Evolutionary conservation across 2,329 filamentous ascomycete genomes (phyloP), one percentile per base, ranked within the genome.

Genomic region (Ambrosiella beaveri): DNA sequence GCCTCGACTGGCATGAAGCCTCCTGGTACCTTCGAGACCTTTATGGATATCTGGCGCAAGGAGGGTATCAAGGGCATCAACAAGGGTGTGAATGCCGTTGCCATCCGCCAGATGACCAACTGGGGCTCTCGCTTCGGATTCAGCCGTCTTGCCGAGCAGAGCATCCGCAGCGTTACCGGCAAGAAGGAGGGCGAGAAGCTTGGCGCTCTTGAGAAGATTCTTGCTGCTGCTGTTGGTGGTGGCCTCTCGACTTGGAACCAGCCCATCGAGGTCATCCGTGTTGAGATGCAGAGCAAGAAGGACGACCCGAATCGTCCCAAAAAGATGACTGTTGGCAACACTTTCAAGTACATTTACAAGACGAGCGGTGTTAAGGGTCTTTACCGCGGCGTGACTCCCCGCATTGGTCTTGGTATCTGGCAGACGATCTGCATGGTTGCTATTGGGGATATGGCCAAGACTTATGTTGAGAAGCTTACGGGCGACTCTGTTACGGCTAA

Each of bases 401-500:
- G 93, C 71, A 90, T 98, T 70, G 90, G 90, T 65, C 83, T 98
- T 63, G 85, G 93, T 69, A 81, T 98, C 75, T 98, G 93, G 93
- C 93, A 98, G 80, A 98, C 93, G 62, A 86, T 98, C 68, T 98
- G 93, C 80, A 98, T 98, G 93, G 93, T 98, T 74, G 93, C 91
- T 68, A 79, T 97, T 72, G 93, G 93, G 74, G 93, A 97, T 75
- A 90, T 95, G 89, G 81, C 81, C 62, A 84, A 84, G 73, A 74
- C 73, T 58, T 83, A 84, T 64, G 79, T 84, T 62, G 81, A 84
- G 70, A 80, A 80, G 69, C 61, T 84, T 68, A 84, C 81, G 54
- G 81, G 81, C 62, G 81, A 84, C 35, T 65, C 69, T 66, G 79
- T 82, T 66, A 80, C 80, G 63, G 79, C 79, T 66, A 84, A 84